Base-by-base conservation (phyloP, 2,329 filamentous ascomycete species). In the Fusarium scirpi region DNA sequence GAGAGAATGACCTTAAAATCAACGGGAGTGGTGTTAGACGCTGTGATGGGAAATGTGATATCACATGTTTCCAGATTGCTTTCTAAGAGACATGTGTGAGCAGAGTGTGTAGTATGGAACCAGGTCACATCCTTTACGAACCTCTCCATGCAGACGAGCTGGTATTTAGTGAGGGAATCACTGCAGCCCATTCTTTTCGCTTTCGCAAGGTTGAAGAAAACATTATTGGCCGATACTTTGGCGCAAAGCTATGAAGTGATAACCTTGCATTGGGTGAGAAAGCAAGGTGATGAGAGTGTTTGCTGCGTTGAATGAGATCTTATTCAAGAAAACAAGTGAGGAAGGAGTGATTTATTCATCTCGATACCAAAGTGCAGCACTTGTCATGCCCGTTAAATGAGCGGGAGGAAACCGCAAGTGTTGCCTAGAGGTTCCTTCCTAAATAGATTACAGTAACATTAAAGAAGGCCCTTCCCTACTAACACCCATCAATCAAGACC, bases 1-100 rank as follows among this genome's bases (percentile, higher is more conserved):
- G 86, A 70, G 8, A 86, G 80, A 16, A 85, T 66, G 27, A 81
- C 77, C 25, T 79, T 80, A 49, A 84, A 79, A 9, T 75, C 56
- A 10, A 24, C 25, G 3, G 54, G 41, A 24, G 47, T n/a, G 24
- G 45, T 29, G 32, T 44, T 30, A 27, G 40, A 59, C 45, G 56
- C 20, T 11, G 47, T 53, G 22, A 84, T 57, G 6, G 77, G 77
- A 40, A 87, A 77, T 16, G 82, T 82, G 30, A 86, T 70, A 66
- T 87, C 86, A 65, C 86, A 82, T 4, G 78, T 80, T 18, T 77
- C 71, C 5, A 87, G 75, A 18, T 72, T 76, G 6, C 74, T 70
- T 73, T 86, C 85, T 87, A 48, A 8, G 20, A 20, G 18, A 47
- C 43, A 44, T 60, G 61, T 44, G 57, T 64, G 16, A 60, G 48